Conservation (phyloP, 371 early-diverging fungal genomes). For the Apophysomyces ossiformis region DNA sequence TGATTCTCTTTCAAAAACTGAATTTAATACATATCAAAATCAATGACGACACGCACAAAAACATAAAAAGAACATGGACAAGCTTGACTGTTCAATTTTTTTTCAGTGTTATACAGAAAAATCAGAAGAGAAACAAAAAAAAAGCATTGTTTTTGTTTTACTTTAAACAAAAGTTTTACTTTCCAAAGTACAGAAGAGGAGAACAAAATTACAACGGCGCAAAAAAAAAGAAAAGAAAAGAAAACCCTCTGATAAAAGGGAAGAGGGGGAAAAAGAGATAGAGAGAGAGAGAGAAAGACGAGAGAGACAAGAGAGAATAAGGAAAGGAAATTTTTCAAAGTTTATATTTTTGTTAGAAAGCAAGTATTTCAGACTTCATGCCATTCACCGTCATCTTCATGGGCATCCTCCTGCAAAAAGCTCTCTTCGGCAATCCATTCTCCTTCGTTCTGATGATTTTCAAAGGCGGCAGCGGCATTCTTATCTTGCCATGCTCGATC, state of each 20-base stretch:
- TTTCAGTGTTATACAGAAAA: background rate
- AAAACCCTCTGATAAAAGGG: background rate
- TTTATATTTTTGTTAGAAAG: no score
- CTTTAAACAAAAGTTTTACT: no score
- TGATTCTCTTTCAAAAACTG: no score
- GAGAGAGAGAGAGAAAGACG: background rate
- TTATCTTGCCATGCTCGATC: constrained; percentile 17
- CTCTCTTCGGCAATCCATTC: constrained; percentile 24
- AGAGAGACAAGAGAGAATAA: background rate
- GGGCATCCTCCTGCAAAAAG: background rate
- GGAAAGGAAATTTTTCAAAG: background rate
- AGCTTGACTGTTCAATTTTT: background rate
- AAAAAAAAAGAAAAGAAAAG: background rate
- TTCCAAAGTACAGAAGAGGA: no score
- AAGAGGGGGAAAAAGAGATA: background rate
- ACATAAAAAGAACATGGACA: no score
- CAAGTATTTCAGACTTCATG: background rate
- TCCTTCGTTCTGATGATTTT: constrained; percentile 18
- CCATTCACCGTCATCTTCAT: background rate
- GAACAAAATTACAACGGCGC: background rate
- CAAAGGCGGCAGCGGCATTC: background rate
- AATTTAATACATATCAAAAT: no score
- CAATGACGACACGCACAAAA: no score
- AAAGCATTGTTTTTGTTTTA: background rate
- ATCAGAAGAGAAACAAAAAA: background rate